Conservation (phyloP, 2,329 filamentous ascomycete genomes). For the Chrysoporthe cubensis region DNA sequence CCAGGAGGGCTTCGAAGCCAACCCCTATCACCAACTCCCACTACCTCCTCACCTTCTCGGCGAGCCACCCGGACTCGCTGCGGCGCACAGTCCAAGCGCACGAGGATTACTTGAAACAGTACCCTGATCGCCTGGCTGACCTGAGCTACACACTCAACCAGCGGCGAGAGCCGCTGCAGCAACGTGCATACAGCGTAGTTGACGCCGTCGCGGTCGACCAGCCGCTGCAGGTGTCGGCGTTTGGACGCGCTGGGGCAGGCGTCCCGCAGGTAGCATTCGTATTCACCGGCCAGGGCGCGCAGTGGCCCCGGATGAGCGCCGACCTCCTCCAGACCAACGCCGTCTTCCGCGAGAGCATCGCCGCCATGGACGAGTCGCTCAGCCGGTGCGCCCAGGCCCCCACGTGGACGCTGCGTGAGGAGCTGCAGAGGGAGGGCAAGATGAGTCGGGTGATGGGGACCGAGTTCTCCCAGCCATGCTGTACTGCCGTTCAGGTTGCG, state of each 20-base stretch:
- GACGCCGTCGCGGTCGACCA: neutral
- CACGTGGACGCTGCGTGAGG: constrained; percentile 21
- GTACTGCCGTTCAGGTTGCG: constrained; percentile 38
- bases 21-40: neutral
- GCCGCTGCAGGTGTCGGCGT: neutral
- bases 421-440: constrained; percentile 30
- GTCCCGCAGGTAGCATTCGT: constrained; percentile 12
- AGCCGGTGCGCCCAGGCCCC: neutral
- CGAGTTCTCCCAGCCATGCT: constrained; percentile 38
- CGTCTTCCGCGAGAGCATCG: neutral
- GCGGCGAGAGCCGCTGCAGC: neutral
- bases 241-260: neutral
- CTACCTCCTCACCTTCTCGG: constrained; percentile 19
- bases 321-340: constrained; percentile 34
- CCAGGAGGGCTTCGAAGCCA: neutral
- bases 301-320: constrained; percentile 37
- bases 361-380: neutral
- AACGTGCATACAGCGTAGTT: constrained; percentile 1
- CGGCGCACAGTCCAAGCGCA: neutral
- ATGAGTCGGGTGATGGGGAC: constrained; percentile 32
- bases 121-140: constrained; percentile 11
- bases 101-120: neutral
- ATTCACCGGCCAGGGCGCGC: constrained; percentile 34
- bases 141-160: constrained; percentile 11
- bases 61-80: constrained; percentile 6